Percentiles rank a stretch among this genome's conserved stretches.
Evolutionary conservation across 2,329 filamentous ascomycete species (phyloP).

Genomic region (Fusarium sp.): DNA sequence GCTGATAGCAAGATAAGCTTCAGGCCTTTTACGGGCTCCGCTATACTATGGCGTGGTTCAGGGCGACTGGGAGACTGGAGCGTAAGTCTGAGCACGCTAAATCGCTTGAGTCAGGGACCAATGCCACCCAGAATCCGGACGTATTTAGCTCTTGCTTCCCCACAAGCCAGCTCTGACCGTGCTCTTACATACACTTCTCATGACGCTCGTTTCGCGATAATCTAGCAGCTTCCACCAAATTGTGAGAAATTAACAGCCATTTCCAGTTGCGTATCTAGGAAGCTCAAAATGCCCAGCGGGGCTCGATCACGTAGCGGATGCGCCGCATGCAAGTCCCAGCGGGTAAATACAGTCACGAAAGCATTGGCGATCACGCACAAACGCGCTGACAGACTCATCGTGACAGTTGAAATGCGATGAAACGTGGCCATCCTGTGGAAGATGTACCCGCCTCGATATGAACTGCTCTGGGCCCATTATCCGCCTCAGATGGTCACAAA

Average conservation of each 20-base stretch:
- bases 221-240: fast-evolving
- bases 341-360: not conserved
- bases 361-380: not conserved
- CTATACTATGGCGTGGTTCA: fast-evolving
- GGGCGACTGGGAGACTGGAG: not conserved
- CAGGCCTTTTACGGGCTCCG: fast-evolving
- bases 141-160: not conserved
- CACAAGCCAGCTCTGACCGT: not conserved
- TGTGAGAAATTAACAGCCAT: fast-evolving
- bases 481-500: not conserved
- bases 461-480: not conserved
- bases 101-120: not conserved
- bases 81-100: not conserved
- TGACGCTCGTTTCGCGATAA: fast-evolving
- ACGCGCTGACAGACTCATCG: not conserved
- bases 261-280: fast-evolving
- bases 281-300: not conserved
- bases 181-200: not conserved
- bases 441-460: not conserved
- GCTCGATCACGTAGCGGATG: not conserved
- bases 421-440: fast-evolving
- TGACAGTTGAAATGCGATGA: not conserved
- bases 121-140: not conserved
- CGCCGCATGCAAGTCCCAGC: not conserved
- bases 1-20: not conserved